Base-by-base conservation (phyloP, 306 rosid genomes). In the Sicyos baderoa region DNA sequence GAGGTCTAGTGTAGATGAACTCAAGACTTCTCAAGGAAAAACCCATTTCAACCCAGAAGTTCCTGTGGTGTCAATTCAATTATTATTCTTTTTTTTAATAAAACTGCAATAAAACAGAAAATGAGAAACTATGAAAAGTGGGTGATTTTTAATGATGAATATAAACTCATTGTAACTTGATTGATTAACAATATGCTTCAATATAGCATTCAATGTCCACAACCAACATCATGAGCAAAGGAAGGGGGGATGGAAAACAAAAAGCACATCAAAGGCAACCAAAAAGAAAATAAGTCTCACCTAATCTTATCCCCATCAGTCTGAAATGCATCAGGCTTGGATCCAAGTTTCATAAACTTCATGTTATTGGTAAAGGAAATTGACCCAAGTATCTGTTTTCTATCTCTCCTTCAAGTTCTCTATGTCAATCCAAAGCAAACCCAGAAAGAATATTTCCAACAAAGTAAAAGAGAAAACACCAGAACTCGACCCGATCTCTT, bases 281-380 rank as follows among this genome's bases (percentile, higher is more conserved):
- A 22, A 13, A 18, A 37, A 37, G 32, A 61, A 71, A 11, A 55
- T 14, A 55, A 13, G 62, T 56, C 75, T 71, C 65, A 71, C 75
- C 54, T 55, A 40, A 71, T 71, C 27, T 71, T 55, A 22, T 71
- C 62, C 54, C 75, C 75, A 55, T 71, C 75, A 3, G 22, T 71
- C 55, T 56, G 67, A 56, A 71, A 71, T 37, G 75, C 64, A 71
- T 71, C 75, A 19, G 75, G 55, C 74, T 71, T 71, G 60, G 74
- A 71, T 71, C 74, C 74, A 71, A 71, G 74, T 55, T 71, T 55
- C 75, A 71, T 71, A 45, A 71, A 71, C 67, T 71, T 71, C 75
- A 71, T 66, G 53, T 71, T 71, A 29, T 70, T 54, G 45, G 37
- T 15, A 44, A 54, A 71, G 62, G 19, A 54, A 71, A 55, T 21